These are phyloP conservation scores for Botrytis elliptica DNA, from an alignment of 2,329 filamentous ascomycete species.

Conservation along the genomic window DNA sequence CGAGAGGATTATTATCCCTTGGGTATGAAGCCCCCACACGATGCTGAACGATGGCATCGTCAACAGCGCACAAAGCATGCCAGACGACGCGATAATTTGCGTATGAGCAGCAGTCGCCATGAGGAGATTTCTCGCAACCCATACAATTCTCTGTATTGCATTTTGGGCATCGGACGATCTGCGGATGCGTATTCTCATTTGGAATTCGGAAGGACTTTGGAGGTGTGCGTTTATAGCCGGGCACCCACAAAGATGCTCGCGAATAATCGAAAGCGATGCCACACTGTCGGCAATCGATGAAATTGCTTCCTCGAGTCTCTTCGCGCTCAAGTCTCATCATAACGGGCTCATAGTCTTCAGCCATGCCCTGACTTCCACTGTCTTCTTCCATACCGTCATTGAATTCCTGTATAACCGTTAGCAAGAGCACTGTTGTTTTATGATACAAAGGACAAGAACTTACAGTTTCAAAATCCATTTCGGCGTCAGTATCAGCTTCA, in stretches of 20 bases:
- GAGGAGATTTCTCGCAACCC: background rate
- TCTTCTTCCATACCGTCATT: background rate
- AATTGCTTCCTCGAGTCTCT: background rate
- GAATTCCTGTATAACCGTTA: background rate
- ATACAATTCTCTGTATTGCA: background rate
- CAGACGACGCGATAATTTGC: background rate
- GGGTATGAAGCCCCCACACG: background rate
- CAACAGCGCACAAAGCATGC: background rate
- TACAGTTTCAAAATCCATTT: background rate
- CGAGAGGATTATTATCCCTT: background rate
- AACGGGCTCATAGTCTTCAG: background rate
- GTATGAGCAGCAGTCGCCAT: background rate
- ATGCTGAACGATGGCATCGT: slow-evolving; percentile 1
- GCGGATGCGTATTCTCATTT: background rate
- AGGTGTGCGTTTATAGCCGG: background rate
- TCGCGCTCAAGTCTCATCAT: background rate
- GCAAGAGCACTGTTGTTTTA: background rate
- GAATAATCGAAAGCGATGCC: background rate
- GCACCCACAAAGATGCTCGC: background rate
- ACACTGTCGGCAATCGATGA: background rate
- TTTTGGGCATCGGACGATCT: background rate
- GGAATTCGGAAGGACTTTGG: background rate
- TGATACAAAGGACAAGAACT: background rate
- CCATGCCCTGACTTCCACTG: background rate
- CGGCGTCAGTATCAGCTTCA: background rate